Percentiles rank a stretch among this genome's conserved stretches.
Evolutionary conservation across 2,329 filamentous ascomycete species (phyloP).

Genomic region (Clarireedia homoeocarpa): DNA sequence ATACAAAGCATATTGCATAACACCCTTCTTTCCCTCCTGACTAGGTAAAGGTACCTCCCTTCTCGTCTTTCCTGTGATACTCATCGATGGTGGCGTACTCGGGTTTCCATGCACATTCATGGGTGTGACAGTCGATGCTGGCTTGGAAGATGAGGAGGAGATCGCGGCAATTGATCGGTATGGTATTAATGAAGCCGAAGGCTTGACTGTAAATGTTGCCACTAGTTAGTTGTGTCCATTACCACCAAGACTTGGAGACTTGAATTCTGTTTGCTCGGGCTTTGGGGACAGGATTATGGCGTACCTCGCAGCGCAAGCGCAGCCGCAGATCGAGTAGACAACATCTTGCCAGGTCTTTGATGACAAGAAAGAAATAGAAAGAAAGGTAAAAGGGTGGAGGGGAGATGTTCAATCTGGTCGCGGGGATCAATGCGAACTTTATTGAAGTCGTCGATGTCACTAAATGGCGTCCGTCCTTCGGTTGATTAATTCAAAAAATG

Average conservation of each 20-base stretch:
- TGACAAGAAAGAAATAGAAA: slow-evolving; percentile 20
- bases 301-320: slow-evolving; percentile 31
- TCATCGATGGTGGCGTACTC: slow-evolving; percentile 43
- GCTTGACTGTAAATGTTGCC: slow-evolving; percentile 47
- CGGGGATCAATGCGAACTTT: slow-evolving; percentile 3
- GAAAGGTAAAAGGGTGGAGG: slow-evolving; percentile 13
- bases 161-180: slow-evolving; percentile 57
- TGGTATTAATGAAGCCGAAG: slow-evolving; percentile 53
- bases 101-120: slow-evolving; percentile 46
- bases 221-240: slow-evolving; percentile 2
- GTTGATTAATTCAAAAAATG: slow-evolving; percentile 7
- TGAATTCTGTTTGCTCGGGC: slow-evolving; percentile 13
- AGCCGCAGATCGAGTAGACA: slow-evolving; percentile 35
- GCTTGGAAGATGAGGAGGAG: slow-evolving; percentile 56
- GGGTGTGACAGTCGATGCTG: slow-evolving; percentile 50
- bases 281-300: background rate
- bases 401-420: slow-evolving; percentile 10
- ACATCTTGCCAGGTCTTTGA: slow-evolving; percentile 29
- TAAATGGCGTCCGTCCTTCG: slow-evolving; percentile 6
- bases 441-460: slow-evolving; percentile 6
- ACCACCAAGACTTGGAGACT: background rate
- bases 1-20: slow-evolving; percentile 80
- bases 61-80: slow-evolving; percentile 40
- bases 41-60: slow-evolving; percentile 70
- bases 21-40: slow-evolving; percentile 72